Evolutionary conservation across 441 rosid genomes (phyloP), one percentile per base, ranked within the genome.

Genomic region (Erysimum cheiri): DNA sequence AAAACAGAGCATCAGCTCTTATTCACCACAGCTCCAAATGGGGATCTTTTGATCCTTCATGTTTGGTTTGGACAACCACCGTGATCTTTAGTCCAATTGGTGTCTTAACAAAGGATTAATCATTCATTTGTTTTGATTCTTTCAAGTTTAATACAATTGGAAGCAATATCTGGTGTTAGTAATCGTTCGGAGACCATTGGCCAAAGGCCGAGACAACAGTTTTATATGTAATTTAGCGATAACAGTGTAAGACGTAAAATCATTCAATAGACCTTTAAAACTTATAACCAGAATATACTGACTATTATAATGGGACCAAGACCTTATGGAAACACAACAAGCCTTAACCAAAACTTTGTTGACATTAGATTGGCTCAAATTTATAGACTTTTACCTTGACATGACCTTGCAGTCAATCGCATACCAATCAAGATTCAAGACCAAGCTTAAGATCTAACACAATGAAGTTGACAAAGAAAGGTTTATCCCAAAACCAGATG

Each of bases 61-160:
- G 58, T 32, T 53, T 53, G 37, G 58, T 13, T 50, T 53, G 10
- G 58, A 8, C 35, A 53, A 53, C 22, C 13, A 54, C 59, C 2
- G 22, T 8, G 39, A 29, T 31, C 6, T 53, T 31, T n/a, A 28
- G 13, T 26, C 33, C 32, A 10, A n/a, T 6, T 29, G 1, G 12
- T n/a, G 22, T n/a, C 6, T 12, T 37, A 8, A 3, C 43, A 11
- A 39, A 39, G 14, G 4, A 26, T 26, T 26, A 26, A 26, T 26
- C 28, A 26, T 26, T 26, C 28, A 26, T 3, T 26, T 26, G 28
- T 26, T 26, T 26, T 26, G 28, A 26, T 26, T 2, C 1, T 26
- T 26, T 26, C 28, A 1, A 26, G 4, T 26, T 26, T 26, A 26
- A 3, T 26, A 26, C 28, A 26, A 26, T 2, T 26, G 28, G 28